A percentile compares a stretch with the other conserved stretches of the same genome.
These are phyloP conservation scores for Eimeria falciformis DNA, from an alignment of 169 alveolate species.

Conservation along the genomic window DNA sequence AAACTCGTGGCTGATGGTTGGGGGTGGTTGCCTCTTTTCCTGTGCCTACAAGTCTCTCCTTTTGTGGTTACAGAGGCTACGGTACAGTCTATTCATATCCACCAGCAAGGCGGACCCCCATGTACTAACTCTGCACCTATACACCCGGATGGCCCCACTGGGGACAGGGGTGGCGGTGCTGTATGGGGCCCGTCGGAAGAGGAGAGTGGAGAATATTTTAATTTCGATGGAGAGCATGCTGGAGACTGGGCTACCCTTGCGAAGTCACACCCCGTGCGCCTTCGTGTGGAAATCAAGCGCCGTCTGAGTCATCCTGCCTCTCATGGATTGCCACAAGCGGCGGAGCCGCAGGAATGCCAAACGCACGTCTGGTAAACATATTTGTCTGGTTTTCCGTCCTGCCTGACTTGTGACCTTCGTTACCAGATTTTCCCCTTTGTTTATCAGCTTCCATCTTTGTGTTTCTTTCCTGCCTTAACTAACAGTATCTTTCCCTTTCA, in stretches of 20 bases:
- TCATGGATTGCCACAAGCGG: slow-evolving; percentile 70
- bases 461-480: background rate
- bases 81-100: slow-evolving; percentile 41
- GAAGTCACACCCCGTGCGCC: slow-evolving; percentile 60
- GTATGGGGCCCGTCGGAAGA: background rate
- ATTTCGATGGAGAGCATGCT: background rate
- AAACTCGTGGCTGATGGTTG: slow-evolving; percentile 75
- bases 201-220: background rate
- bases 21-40: slow-evolving; percentile 71
- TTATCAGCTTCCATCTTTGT: background rate
- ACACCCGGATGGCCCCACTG: background rate
- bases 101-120: background rate
- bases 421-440: no score
- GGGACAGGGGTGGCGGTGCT: background rate
- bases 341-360: slow-evolving; percentile 25
- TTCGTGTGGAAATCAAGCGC: slow-evolving; percentile 61
- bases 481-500: background rate
- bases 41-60: slow-evolving; percentile 75
- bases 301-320: slow-evolving; percentile 58
- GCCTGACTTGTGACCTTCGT: no score
- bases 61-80: slow-evolving; percentile 73
- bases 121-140: background rate
- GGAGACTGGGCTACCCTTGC: background rate
- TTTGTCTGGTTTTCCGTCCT: background rate
- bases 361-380: slow-evolving; percentile 46